Evolutionary conservation across 805 yeast species (phyloP).

Genomic region (Yarrowia keelungensis): DNA sequence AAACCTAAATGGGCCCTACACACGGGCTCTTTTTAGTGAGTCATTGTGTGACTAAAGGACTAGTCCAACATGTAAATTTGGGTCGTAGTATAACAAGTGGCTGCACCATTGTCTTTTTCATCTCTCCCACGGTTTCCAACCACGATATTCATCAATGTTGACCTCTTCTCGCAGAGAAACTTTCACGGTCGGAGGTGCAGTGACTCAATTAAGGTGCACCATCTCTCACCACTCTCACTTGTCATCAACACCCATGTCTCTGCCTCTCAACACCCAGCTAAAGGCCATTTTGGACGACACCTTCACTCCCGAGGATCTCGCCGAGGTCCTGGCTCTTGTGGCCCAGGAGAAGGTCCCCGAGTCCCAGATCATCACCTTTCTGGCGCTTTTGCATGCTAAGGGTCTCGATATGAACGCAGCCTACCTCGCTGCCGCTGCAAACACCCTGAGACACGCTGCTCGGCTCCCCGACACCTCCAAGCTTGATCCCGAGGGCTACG

Average conservation of each 20-base stretch:
- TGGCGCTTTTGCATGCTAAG: slow-evolving; percentile 74
- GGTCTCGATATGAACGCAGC: slow-evolving; percentile 83
- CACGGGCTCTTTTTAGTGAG: slow-evolving; percentile 12
- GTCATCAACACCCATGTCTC: slow-evolving; percentile 28
- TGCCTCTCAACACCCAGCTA: slow-evolving; percentile 61
- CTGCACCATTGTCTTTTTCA: background rate
- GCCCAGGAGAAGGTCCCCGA: slow-evolving; percentile 68
- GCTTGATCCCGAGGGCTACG: slow-evolving; percentile 55
- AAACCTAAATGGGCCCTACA: background rate
- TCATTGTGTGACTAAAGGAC: slow-evolving; percentile 28
- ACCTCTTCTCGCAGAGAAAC: slow-evolving; percentile 29
- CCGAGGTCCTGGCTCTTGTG: slow-evolving; percentile 65
- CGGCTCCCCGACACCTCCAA: slow-evolving; percentile 42
- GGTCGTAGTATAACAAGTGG: background rate
- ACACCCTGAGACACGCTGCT: slow-evolving; percentile 66
- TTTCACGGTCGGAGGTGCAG: slow-evolving; percentile 19
- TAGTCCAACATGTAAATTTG: slow-evolving; percentile 6
- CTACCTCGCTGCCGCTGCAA: slow-evolving; percentile 85
- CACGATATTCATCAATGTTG: background rate
- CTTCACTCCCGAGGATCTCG: slow-evolving; percentile 68
- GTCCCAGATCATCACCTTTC: slow-evolving; percentile 76
- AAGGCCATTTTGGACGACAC: slow-evolving; percentile 63
- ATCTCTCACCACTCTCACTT: slow-evolving; percentile 18
- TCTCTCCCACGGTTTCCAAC: background rate
- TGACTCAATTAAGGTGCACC: slow-evolving; percentile 33